Evolutionary conservation across 805 yeast species (phyloP), one percentile per base, ranked within the genome.

Genomic region (Candida qinlingensis): DNA sequence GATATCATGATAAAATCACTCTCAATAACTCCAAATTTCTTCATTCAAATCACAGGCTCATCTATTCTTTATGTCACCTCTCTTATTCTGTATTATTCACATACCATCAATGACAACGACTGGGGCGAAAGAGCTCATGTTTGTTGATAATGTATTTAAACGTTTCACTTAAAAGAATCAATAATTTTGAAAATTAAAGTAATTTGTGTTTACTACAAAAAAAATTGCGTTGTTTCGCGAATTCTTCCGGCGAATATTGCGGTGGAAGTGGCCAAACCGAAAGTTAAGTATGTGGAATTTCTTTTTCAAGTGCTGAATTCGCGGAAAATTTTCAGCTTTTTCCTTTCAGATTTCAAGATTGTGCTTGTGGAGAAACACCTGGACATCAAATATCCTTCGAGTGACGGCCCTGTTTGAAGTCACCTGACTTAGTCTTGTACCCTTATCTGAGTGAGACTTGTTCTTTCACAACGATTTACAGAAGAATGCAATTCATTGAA

Each of bases 51-150:
- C 19, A 19, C 19, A 19, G 19, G 19, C 8, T 42, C 25, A 8
- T 11, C 43, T 49, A 26, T 46, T 39, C n/a, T 13, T 12, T 9
- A 8, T 28, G 25, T 28, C 41, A 25, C n/a, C 13, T n/a, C 11
- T 40, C 27, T n/a, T 19, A 37, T 34, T 44, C 33, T 26, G 9
- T 40, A 13, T 33, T 33, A 41, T 12, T 28, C 47, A 78, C 83
- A 68, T 80, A 79, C 96, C 96, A 83, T 90, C 97, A 83, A 90
- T 85, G 77, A 91, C 97, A 81, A 88, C 88, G 80, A 87, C 96
- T 79, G 95, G 92, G 82, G 90, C 96, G 75, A 84, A 89, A 74
- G 88, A 80, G 53, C 70, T 66, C 74, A 69, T 71, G 60, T 61
- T 67, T 62, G 37, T 45, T 50, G 49, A 41, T 47, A 37, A 25